Evolutionary conservation across 2,329 filamentous ascomycete species (phyloP).

Genomic region (Diaporthe amygdali): DNA sequence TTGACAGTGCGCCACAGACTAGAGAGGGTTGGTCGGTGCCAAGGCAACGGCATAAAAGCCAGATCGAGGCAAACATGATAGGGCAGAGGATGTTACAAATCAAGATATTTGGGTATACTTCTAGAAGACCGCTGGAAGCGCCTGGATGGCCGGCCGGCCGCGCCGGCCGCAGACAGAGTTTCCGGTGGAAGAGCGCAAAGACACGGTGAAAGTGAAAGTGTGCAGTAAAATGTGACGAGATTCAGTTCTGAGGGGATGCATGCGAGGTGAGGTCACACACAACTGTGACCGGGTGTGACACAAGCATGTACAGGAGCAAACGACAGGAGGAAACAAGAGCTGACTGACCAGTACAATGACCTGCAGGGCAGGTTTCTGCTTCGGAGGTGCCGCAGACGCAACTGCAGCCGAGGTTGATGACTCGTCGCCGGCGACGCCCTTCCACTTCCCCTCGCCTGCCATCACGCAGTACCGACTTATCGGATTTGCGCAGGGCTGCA

Average conservation of each 20-base stretch:
- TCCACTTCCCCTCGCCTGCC: slow-evolving; percentile 22
- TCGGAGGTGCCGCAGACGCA: slow-evolving; percentile 20
- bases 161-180: background rate
- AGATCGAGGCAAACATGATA: background rate
- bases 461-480: slow-evolving; percentile 15
- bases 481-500: slow-evolving; percentile 17
- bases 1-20: background rate
- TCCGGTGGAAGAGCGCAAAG: background rate
- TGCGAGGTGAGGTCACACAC: slow-evolving; percentile 1
- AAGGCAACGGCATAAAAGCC: background rate
- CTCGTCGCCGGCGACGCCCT: slow-evolving; percentile 20
- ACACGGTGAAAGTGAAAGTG: background rate
- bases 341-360: slow-evolving; percentile 75
- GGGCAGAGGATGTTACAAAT: background rate
- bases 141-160: background rate
- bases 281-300: background rate
- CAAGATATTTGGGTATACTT: background rate
- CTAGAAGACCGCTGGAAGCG: slow-evolving; percentile 1
- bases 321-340: background rate
- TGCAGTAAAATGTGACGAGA: background rate
- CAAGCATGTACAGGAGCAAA: background rate
- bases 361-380: slow-evolving; percentile 62
- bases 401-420: slow-evolving; percentile 15
- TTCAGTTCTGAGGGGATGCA: background rate
- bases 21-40: background rate